phyloP scores from a whole-genome alignment of 768 basidiomycete species.

The Collybia nuda region DNA sequence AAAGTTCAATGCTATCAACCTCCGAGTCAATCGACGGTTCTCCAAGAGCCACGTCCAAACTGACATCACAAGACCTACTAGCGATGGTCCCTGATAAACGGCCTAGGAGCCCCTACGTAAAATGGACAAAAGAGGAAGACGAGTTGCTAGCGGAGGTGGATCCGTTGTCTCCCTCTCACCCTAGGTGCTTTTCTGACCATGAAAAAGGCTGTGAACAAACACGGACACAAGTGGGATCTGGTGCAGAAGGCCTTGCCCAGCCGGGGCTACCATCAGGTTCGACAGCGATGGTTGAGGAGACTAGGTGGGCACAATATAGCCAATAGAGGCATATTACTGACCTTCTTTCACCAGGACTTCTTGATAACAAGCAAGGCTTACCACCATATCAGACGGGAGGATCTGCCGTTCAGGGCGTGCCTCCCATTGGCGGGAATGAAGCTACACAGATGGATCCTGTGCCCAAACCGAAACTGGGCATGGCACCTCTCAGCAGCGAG shows the following conservation, averaged over 20 bases:
- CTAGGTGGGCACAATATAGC: conserved; percentile 19
- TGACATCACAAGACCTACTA: not conserved
- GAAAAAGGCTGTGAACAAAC: conserved; percentile 15
- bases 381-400: conserved; percentile 29
- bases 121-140: not conserved
- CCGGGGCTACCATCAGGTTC: conserved; percentile 41
- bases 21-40: not conserved
- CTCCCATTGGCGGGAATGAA: not conserved
- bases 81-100: not conserved
- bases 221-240: conserved; percentile 28
- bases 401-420: conserved; percentile 7
- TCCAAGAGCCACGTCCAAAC: not conserved
- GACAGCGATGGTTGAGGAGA: conserved; percentile 41
- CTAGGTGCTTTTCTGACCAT: too few relatives aligned
- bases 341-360: conserved; percentile 20
- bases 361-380: conserved; percentile 33
- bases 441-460: conserved; percentile 18
- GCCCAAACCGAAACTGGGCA: conserved; percentile 34
- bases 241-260: conserved; percentile 34
- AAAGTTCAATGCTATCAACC: not conserved
- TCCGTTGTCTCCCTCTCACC: too few relatives aligned
- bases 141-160: conserved; percentile 2
- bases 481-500: conserved; percentile 37
- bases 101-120: not conserved
- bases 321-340: not conserved